Base-by-base conservation (phyloP, 2,329 filamentous ascomycete species). In the Pyrenophora graminea region DNA sequence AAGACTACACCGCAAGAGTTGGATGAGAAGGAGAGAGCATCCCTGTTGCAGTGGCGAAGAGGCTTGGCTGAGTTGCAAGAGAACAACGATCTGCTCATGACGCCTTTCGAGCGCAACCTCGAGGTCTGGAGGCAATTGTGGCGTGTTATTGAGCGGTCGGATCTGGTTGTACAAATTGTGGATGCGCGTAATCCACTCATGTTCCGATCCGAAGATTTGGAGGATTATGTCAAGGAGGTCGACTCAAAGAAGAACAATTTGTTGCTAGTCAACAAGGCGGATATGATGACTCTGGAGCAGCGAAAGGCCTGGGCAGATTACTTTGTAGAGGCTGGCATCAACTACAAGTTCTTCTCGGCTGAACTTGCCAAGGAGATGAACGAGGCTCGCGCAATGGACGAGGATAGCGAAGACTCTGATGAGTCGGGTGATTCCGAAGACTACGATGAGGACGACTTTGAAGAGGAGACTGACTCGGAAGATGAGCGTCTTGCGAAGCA, bases 101-200 rank as follows among this genome's bases (percentile, higher is more conserved):
- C 94, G 0, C 94, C 94, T 0, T 99, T 99, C 68, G 94, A 99
- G 80, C 85, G 94, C 53, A 99, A 99, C 71, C 70, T 99, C 55
- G 95, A 99, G 69, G 94, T 99, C 23, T 99, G 94, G 94, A 86
- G 94, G 70, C 94, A 99, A 75, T 71, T 99, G 64, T 99, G 94
- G 94, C 85, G 94, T 77, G 94, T 99, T 51, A 97, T 99, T 66
- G 94, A 99, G 79, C 83, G 94, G 55, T 97, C 91, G 13, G 94
- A 99, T 73, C 78, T 99, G 34, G 85, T 99, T 3, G 94, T 99
- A 31, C 94, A 99, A 79, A 99, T 99, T 78, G 94, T 99, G 46
- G 94, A 99, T 77, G 94, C 95, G 7, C 83, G 94, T 67, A 97
- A 97, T 73, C 94, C 94, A 2, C 79, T 99, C 15, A 82, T 97